Evolutionary conservation across 2,329 filamentous ascomycete species (phyloP).

Genomic region (Cladosporium colombiae): DNA sequence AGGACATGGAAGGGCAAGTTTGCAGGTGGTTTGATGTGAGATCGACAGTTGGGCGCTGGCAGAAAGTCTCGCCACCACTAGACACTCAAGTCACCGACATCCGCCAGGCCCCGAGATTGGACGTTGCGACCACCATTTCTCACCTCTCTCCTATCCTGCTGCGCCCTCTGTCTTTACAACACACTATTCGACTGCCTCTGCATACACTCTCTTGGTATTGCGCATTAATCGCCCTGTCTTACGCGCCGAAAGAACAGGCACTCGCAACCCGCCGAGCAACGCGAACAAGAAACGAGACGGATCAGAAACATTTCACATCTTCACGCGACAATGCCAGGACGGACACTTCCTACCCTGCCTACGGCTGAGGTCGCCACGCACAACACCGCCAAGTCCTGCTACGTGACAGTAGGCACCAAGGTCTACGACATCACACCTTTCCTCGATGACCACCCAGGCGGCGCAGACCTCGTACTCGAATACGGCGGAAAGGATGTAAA

Average conservation of each 20-base stretch:
- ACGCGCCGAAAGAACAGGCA: background rate
- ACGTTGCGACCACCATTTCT: background rate
- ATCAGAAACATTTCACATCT: background rate
- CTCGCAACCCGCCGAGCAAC: background rate
- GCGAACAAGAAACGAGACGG: background rate
- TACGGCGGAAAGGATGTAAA: conserved; percentile 86
- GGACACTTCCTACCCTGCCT: conserved; percentile 80
- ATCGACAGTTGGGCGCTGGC: conserved; percentile 10
- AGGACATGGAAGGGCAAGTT: too few relatives aligned
- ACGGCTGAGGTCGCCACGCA: conserved; percentile 78
- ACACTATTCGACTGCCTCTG: background rate
- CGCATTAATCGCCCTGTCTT: background rate
- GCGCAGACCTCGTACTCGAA: conserved; percentile 81
- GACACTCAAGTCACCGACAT: background rate
- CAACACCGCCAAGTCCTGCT: conserved; percentile 80
- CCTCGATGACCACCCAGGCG: conserved; percentile 85
- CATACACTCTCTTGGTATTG: conserved; percentile 1
- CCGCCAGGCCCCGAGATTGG: conserved; percentile 17
- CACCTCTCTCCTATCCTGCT: background rate
- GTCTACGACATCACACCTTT: conserved; percentile 97
- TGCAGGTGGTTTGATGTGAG: conserved; percentile 7
- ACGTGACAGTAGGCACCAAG: conserved; percentile 83
- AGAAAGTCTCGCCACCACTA: conserved; percentile 21
- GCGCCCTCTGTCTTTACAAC: background rate
- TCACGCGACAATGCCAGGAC: conserved; percentile 65